Evolutionary conservation across 306 rosid genomes (phyloP).

Genomic region (Pyrus pyrifolia): DNA sequence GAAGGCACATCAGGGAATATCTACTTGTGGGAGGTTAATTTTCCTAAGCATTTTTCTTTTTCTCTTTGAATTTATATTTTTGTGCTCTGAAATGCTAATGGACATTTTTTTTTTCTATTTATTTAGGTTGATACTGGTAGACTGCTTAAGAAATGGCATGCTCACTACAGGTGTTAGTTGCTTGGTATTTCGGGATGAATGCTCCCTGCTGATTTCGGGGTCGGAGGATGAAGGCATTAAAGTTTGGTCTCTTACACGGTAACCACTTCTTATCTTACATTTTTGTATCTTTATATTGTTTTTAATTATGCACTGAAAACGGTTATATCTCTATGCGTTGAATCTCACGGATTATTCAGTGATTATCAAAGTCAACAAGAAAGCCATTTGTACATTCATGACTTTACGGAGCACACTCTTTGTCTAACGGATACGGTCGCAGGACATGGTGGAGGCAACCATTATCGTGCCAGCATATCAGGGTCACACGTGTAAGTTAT

Average conservation of each 20-base stretch:
- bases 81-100: not conserved
- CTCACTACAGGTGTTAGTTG: constrained; percentile 30
- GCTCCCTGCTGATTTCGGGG: too few species aligned
- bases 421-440: constrained; percentile 53
- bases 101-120: constrained; percentile 17
- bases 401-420: constrained; percentile 46
- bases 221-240: constrained; percentile 22
- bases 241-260: constrained; percentile 77
- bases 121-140: constrained; percentile 59
- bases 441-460: constrained; percentile 74
- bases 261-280: not conserved
- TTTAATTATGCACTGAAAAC: not conserved
- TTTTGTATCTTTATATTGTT: not conserved
- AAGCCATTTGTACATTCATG: constrained; percentile 36
- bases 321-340: not conserved
- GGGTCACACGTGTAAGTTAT: constrained; percentile 78
- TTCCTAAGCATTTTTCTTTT: too few species aligned
- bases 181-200: too few species aligned
- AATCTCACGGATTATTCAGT: constrained; percentile 56
- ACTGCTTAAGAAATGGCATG: constrained; percentile 77
- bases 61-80: too few species aligned
- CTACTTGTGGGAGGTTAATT: too few species aligned
- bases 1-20: too few species aligned
- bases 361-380: constrained; percentile 36
- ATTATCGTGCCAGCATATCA: constrained; percentile 68